Conservation (phyloP, 2,329 filamentous ascomycete species). For the Penicillium rolfsii region DNA sequence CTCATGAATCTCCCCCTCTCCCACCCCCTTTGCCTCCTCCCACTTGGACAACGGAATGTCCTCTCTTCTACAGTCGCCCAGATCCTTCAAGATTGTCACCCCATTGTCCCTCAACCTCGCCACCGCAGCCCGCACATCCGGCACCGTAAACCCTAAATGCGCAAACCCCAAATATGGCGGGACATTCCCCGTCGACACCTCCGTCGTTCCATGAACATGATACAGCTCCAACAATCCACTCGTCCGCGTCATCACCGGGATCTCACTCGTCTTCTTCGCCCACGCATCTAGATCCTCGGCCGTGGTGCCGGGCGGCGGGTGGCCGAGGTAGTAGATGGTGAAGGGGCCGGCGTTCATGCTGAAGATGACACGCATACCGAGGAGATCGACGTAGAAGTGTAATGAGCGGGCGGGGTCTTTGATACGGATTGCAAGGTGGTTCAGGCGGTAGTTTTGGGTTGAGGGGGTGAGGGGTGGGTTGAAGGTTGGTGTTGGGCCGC, state of each 20-base stretch:
- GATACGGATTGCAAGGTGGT: constrained; percentile 45
- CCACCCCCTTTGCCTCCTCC: constrained; percentile 40
- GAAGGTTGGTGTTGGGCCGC: constrained; percentile 36
- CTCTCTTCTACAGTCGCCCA: constrained; percentile 34
- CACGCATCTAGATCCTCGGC: constrained; percentile 34
- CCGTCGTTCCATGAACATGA: constrained; percentile 43
- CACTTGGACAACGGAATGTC: constrained; percentile 39
- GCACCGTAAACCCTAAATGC: constrained; percentile 46
- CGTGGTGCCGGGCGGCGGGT: constrained; percentile 37
- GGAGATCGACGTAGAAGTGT: constrained; percentile 44
- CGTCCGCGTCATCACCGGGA: constrained; percentile 34
- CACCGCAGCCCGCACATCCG: constrained; percentile 39
- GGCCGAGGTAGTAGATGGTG: constrained; percentile 47
- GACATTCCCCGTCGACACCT: constrained; percentile 37
- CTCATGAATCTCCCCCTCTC: constrained; percentile 38
- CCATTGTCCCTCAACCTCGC: constrained; percentile 34
- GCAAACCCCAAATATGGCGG: constrained; percentile 44
- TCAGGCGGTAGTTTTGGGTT: constrained; percentile 42
- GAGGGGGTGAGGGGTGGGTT: constrained; percentile 32
- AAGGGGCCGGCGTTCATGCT: constrained; percentile 46
- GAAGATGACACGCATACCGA: constrained; percentile 47
- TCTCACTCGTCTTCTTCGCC: constrained; percentile 34
- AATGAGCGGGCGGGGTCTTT: constrained; percentile 40
- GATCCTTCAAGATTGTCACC: constrained; percentile 42
- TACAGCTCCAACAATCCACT: constrained; percentile 43